Percentiles rank a stretch among this genome's conserved stretches.
These are phyloP conservation scores for Aspergillus cavernicola DNA, from an alignment of 495 filamentous ascomycete genomes.

Conservation along the genomic window DNA sequence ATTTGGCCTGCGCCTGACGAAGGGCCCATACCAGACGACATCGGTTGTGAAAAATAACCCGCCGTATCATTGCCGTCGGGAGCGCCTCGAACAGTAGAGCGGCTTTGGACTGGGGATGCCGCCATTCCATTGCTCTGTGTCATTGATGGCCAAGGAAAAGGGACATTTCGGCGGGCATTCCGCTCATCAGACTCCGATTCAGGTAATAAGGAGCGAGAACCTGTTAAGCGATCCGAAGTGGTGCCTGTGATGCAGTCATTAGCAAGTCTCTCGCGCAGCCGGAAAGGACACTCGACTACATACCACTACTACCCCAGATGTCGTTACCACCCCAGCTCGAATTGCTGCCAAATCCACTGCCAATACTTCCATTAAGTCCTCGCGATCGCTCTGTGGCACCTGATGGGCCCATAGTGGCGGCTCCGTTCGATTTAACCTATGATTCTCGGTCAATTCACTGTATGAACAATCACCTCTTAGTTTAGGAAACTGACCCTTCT, in stretches of 20 bases:
- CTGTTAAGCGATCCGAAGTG: constrained; percentile 50
- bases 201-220: constrained; percentile 62
- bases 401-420: constrained; percentile 39
- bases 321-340: constrained; percentile 48
- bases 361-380: constrained; percentile 35
- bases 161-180: constrained; percentile 41
- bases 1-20: constrained; percentile 25
- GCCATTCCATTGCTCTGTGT: constrained; percentile 38
- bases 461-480: neutral
- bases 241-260: constrained; percentile 28
- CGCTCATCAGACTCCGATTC: constrained; percentile 62
- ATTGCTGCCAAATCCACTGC: constrained; percentile 44
- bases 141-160: constrained; percentile 54
- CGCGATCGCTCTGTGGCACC: constrained; percentile 39
- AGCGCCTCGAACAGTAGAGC: constrained; percentile 39
- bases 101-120: constrained; percentile 49
- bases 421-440: constrained; percentile 38
- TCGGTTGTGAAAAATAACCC: constrained; percentile 41
- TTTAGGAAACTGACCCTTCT: constrained; percentile 39
- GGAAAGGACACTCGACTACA: neutral
- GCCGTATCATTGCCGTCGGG: constrained; percentile 35
- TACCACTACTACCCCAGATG: constrained; percentile 58
- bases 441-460: neutral
- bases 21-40: constrained; percentile 26
- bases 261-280: neutral